A percentile compares a stretch with the other conserved stretches of the same genome.
Evolutionary conservation across 1,284 basidiomycete genomes (phyloP).

Genomic region (Melampsora americana): DNA sequence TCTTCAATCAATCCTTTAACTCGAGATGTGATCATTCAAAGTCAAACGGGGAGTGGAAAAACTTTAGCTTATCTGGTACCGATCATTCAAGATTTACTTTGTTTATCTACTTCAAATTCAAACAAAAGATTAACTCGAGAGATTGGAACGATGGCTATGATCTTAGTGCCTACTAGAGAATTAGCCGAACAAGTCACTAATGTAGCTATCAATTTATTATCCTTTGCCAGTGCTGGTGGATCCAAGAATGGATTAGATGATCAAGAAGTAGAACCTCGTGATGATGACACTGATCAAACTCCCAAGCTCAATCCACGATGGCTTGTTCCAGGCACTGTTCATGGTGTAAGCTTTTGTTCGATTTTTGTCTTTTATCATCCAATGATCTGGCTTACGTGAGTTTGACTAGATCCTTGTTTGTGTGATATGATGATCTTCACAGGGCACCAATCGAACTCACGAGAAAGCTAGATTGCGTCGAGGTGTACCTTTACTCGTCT

Average conservation of each 20-base stretch:
- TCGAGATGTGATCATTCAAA: constrained; percentile 91
- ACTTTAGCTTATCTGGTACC: constrained; percentile 92
- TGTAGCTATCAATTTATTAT: constrained; percentile 64
- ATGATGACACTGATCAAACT: neutral
- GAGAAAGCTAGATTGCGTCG: constrained; percentile 71
- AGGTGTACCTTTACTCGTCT: constrained; percentile 69
- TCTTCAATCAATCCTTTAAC: neutral
- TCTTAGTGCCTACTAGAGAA: constrained; percentile 91
- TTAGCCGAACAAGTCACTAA: constrained; percentile 87
- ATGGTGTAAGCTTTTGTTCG: constrained; percentile 31
- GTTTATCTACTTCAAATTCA: constrained; percentile 71
- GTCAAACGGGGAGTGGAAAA: constrained; percentile 97
- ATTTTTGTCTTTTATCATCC: neutral
- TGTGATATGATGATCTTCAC: constrained; percentile 56
- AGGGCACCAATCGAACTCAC: constrained; percentile 68
- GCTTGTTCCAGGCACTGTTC: constrained; percentile 88
- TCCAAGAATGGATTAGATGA: constrained; percentile 60
- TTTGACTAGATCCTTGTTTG: no score
- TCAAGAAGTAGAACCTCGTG: constrained; percentile 55
- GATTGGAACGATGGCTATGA: constrained; percentile 86
- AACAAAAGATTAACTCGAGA: constrained; percentile 63
- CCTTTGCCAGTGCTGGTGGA: constrained; percentile 56
- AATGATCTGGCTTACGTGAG: neutral
- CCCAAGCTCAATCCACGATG: constrained; percentile 61
- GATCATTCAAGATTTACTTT: constrained; percentile 88